Evolutionary conservation across 2,329 filamentous ascomycete genomes (phyloP).

Genomic region (Septoria petroselini): DNA sequence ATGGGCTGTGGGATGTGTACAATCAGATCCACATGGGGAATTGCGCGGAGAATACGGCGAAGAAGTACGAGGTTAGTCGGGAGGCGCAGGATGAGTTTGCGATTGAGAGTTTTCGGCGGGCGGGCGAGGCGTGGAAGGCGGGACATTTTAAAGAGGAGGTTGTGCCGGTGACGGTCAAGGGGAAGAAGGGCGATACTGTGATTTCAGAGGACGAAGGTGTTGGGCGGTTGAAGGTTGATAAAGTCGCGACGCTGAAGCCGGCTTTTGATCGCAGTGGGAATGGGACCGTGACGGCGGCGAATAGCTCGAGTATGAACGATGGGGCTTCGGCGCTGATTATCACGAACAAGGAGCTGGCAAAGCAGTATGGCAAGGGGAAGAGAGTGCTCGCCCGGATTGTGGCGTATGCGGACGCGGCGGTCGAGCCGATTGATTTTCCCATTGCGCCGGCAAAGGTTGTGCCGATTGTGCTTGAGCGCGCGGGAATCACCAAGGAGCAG

Average conservation of each 20-base stretch:
- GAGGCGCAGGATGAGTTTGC: constrained; percentile 90
- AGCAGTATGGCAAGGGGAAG: constrained; percentile 72
- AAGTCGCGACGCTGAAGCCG: constrained; percentile 80
- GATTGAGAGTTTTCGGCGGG: constrained; percentile 81
- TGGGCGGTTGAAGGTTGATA: constrained; percentile 80
- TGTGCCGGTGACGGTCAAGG: constrained; percentile 78
- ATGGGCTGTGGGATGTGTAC: constrained; percentile 94
- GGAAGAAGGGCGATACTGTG: constrained; percentile 76
- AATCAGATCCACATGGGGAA: constrained; percentile 98
- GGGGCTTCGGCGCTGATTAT: constrained; percentile 88
- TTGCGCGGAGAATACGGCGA: constrained; percentile 91
- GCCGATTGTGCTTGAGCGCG: constrained; percentile 80
- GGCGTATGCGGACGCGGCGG: constrained; percentile 81
- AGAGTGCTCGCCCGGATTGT: constrained; percentile 85
- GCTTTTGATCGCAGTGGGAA: constrained; percentile 83
- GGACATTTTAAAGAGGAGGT: constrained; percentile 87
- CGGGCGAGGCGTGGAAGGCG: constrained; percentile 82
- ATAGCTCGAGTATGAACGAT: constrained; percentile 91
- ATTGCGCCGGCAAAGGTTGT: constrained; percentile 90
- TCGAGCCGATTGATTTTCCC: constrained; percentile 91
- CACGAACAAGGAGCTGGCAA: constrained; percentile 74
- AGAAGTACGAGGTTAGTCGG: constrained; percentile 75
- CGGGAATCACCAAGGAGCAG: constrained; percentile 86
- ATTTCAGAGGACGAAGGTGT: constrained; percentile 86
- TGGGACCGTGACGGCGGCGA: constrained; percentile 90